Base-by-base conservation (phyloP, 1,284 basidiomycete species). In the Meripilus lineatus region DNA sequence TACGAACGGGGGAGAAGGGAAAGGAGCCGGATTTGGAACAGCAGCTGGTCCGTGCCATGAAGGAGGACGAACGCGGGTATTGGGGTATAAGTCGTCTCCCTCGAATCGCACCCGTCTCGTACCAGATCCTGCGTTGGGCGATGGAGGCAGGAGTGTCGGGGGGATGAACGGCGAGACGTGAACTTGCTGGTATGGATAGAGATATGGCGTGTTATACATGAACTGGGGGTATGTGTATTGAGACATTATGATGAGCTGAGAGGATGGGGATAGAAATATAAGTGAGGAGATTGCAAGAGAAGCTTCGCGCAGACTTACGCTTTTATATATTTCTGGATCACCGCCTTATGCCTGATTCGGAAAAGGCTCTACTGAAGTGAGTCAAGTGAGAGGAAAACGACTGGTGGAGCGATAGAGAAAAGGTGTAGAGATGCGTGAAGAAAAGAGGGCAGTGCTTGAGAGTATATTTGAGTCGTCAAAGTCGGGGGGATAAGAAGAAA, bases 81-180 rank as follows among this genome's bases (percentile, higher is more conserved):
- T 50, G 6, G 47, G 49, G 20, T 53, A 47, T 14, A 15, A 32
- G 1, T 43, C 40, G 4, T 59, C 58, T 32, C 56, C 57, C 14
- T 55, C 57, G 40, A 58, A 62, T 42, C 50, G 57, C n/a, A 59
- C 59, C 10, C 50, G 53, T 17, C 58, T 52, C 14, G 41, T 46
- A 3, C 50, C 47, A 21, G 54, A 52, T 21, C 55, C 53, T 13
- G 46, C 38, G 3, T 49, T 46, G 4, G 54, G 50, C 15, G 56
- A 50, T 2, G 52, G 47, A 14, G 55, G 50, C 2, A 56, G 52
- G 8, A 15, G 32, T 13, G 47, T 44, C 5, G 57, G 51, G 6
- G 61, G 61, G 42, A 64, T 58, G 46, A 61, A 60, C 2, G 62
- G 62, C 4, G 59, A 60, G 23, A 58, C 45, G 22, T 53, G 34